Conservation (phyloP, 1,284 basidiomycete species). For the Ustilago cynodontis region DNA sequence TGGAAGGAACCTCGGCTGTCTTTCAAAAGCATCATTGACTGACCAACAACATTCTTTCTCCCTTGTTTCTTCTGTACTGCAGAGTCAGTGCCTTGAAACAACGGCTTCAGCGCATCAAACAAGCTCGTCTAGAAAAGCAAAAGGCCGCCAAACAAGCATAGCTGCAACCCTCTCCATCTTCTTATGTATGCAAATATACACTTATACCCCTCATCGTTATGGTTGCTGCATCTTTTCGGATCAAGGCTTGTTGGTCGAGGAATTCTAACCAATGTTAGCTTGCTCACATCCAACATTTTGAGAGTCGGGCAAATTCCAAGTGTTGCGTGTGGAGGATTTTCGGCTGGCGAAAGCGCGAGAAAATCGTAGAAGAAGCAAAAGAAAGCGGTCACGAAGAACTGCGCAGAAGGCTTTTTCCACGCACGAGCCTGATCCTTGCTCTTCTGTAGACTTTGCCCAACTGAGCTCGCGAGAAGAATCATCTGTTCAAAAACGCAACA, state of each 20-base stretch:
- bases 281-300: background rate
- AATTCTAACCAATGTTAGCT: too few relatives aligned
- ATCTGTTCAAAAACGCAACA: background rate
- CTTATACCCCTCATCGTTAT: background rate
- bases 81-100: conserved; percentile 51
- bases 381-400: background rate
- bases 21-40: too few relatives aligned
- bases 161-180: background rate
- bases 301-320: background rate
- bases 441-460: background rate
- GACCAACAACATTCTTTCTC: background rate
- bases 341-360: conserved; percentile 34
- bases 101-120: conserved; percentile 45
- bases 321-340: conserved; percentile 39
- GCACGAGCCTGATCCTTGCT: background rate
- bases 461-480: background rate
- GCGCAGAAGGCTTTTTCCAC: conserved; percentile 2
- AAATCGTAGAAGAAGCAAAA: conserved; percentile 43
- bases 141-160: conserved; percentile 21
- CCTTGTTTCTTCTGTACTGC: background rate
- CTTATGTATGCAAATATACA: background rate
- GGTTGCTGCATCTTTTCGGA: background rate
- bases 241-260: too few relatives aligned
- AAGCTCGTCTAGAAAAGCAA: conserved; percentile 39
- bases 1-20: too few relatives aligned